Percentiles rank a stretch among this genome's conserved stretches.
Conservation (phyloP, 768 basidiomycete species). For the Tulasnella sp. region DNA sequence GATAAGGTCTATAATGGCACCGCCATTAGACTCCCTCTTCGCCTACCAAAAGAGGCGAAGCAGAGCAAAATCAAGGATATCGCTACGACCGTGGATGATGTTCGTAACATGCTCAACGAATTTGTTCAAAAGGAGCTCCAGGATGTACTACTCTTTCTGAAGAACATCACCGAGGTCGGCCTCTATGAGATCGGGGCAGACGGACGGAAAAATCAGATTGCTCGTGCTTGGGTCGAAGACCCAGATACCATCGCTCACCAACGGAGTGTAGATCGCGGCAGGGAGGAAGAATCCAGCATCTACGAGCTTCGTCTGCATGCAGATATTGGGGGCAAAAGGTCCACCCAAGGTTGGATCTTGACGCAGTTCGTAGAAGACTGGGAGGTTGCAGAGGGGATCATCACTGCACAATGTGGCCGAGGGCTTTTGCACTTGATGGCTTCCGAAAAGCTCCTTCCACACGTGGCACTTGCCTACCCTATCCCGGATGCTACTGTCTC, state of each 20-base stretch:
- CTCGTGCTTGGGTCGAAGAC: slow-evolving; percentile 11
- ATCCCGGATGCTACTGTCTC: slow-evolving; percentile 10
- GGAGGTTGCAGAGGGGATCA: slow-evolving; percentile 21
- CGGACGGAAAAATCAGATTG: slow-evolving; percentile 18
- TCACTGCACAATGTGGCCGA: neutral
- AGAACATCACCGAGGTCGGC: slow-evolving; percentile 26
- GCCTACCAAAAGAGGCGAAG: slow-evolving; percentile 26
- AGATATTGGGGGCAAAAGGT: neutral
- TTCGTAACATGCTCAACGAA: slow-evolving; percentile 30
- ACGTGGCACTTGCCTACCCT: slow-evolving; percentile 31
- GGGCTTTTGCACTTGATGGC: slow-evolving; percentile 22
- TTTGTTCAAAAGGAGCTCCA: neutral
- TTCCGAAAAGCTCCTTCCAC: slow-evolving; percentile 35
- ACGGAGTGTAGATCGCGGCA: neutral
- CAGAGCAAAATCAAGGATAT: slow-evolving; percentile 32
- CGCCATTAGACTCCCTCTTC: slow-evolving; percentile 40
- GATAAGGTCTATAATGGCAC: slow-evolving; percentile 26
- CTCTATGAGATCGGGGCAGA: slow-evolving; percentile 30
- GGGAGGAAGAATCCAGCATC: neutral
- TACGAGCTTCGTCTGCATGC: neutral
- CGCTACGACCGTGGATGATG: slow-evolving; percentile 36
- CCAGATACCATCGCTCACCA: neutral
- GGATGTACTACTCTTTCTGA: neutral
- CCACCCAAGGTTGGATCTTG: neutral
- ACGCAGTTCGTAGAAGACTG: slow-evolving; percentile 24